phyloP scores from a whole-genome alignment of 139 green algal species.

The Closterium sp. region DNA sequence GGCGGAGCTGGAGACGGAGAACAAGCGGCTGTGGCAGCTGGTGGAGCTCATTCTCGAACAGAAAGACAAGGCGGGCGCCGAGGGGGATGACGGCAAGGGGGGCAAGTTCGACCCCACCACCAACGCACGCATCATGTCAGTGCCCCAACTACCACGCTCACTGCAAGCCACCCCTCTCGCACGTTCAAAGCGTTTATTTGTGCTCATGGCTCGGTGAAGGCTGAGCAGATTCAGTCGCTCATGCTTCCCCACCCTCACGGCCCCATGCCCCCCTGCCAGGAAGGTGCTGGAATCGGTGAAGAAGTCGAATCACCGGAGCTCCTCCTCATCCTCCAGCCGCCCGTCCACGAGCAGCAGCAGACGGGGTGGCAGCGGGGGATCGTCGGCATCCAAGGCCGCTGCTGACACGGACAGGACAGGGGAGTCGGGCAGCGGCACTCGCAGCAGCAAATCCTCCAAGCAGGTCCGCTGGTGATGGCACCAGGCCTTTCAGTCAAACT shows the following conservation, averaged over 20 bases:
- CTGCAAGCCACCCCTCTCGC: too few species aligned
- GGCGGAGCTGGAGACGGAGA: background rate
- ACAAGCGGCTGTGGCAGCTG: background rate
- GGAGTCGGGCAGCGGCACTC: background rate
- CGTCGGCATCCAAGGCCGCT: background rate
- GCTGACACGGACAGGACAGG: background rate
- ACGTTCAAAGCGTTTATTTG: too few species aligned
- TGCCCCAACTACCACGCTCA: background rate
- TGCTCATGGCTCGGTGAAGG: too few species aligned
- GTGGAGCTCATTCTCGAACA: background rate
- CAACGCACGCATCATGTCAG: background rate
- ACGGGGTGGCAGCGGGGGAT: background rate
- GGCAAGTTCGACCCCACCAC: background rate
- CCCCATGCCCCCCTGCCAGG: background rate
- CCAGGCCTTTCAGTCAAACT: too few species aligned
- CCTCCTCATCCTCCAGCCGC: background rate
- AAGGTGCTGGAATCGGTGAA: background rate
- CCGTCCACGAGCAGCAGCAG: background rate
- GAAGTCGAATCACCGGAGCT: background rate
- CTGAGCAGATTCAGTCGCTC: too few species aligned
- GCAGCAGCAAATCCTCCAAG: background rate
- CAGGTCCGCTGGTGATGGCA: background rate
- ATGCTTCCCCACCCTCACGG: too few species aligned
- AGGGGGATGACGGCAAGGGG: background rate
- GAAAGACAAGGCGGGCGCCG: background rate